phyloP scores from a whole-genome alignment of 352 stramenopile genomes.

The Thraustochytrium sp. region DNA sequence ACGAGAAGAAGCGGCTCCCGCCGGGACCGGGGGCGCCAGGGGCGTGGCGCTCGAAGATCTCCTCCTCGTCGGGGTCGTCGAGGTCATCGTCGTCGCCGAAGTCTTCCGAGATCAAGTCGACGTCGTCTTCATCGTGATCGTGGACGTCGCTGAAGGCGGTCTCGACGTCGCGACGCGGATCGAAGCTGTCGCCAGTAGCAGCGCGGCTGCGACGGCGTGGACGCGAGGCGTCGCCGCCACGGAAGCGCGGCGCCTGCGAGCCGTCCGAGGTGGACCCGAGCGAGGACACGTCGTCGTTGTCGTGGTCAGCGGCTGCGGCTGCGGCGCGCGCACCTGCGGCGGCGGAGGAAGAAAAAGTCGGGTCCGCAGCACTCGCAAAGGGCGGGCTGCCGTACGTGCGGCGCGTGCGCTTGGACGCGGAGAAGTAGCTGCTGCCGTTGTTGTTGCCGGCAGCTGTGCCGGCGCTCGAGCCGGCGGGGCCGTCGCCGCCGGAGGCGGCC shows the following conservation, averaged over 20 bases:
- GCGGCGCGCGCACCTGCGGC: not conserved
- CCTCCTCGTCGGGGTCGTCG: not conserved
- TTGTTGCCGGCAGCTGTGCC: not conserved
- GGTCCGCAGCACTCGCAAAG: not conserved
- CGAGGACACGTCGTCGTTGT: not conserved
- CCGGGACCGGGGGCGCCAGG: too few relatives aligned
- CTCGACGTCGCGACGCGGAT: not conserved
- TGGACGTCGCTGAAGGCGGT: not conserved
- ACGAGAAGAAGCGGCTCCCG: not conserved
- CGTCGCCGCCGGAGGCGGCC: not conserved
- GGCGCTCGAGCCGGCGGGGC: not conserved
- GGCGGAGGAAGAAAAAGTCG: not conserved
- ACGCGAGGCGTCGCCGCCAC: not conserved
- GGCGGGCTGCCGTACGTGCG: not conserved
- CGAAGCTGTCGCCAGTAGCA: not conserved
- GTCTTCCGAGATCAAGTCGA: not conserved
- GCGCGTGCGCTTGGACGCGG: not conserved
- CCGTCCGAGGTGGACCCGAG: not conserved
- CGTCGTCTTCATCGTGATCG: not conserved
- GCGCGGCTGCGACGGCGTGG: too few relatives aligned
- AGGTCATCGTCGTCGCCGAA: not conserved
- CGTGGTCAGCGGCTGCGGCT: not conserved
- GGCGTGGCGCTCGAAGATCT: not conserved
- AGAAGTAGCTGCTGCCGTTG: not conserved
- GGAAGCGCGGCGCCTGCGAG: too few relatives aligned